Conservation (phyloP, 2,329 filamentous ascomycete species). For the Colletotrichum cuscutae region DNA sequence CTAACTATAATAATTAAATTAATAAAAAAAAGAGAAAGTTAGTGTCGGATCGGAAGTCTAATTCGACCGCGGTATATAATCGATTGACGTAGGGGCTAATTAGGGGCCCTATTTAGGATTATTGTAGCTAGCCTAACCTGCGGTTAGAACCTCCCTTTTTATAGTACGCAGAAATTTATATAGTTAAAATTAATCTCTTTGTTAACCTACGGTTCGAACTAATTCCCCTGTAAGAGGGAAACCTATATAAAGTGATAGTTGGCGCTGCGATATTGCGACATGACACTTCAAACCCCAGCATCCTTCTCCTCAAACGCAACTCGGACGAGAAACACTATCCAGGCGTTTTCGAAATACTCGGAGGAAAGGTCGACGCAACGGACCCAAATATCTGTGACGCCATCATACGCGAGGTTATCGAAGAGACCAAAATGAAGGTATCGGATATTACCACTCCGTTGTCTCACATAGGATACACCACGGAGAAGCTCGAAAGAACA, state of each 20-base stretch:
- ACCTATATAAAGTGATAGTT: neutral
- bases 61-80: too few species aligned
- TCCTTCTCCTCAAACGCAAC: constrained; percentile 10
- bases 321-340: neutral
- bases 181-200: too few species aligned
- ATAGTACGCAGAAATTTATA: too few species aligned
- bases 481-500: neutral
- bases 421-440: constrained; percentile 10
- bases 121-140: too few species aligned
- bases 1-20: too few species aligned
- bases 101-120: too few species aligned
- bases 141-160: too few species aligned
- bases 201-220: too few species aligned
- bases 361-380: neutral
- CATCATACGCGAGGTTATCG: constrained; percentile 2
- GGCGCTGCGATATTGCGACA: neutral
- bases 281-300: neutral
- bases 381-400: neutral
- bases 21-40: too few species aligned
- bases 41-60: too few species aligned
- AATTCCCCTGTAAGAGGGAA: too few species aligned
- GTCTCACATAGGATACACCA: neutral
- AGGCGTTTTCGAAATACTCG: constrained; percentile 5
- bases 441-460: neutral
- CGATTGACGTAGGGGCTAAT: too few species aligned